Percentiles rank a stretch among this genome's conserved stretches.
These are phyloP conservation scores for Aspergillus brasiliensis DNA, from an alignment of 2,329 filamentous ascomycete genomes.

Conservation along the genomic window DNA sequence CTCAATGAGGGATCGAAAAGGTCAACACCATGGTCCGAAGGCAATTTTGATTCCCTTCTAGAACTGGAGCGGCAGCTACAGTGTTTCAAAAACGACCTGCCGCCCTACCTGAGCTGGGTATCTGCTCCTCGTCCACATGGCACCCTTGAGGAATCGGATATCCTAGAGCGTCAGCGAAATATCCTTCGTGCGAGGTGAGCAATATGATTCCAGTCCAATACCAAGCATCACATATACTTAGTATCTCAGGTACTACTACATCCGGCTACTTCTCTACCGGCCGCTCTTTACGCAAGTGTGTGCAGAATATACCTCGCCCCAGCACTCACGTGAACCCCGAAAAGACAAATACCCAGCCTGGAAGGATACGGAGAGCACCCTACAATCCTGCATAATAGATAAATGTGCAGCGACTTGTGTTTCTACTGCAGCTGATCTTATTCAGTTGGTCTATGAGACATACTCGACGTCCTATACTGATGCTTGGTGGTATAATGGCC, in stretches of 20 bases:
- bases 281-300: slow-evolving; percentile 39
- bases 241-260: slow-evolving; percentile 32
- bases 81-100: slow-evolving; percentile 26
- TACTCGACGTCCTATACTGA: slow-evolving; percentile 30
- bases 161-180: slow-evolving; percentile 28
- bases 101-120: slow-evolving; percentile 29
- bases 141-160: background rate
- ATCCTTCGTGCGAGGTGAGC: slow-evolving; percentile 32
- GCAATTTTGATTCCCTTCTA: slow-evolving; percentile 28
- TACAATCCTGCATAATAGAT: slow-evolving; percentile 29
- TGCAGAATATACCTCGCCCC: slow-evolving; percentile 20
- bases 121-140: background rate
- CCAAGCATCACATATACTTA: background rate
- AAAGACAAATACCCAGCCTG: background rate
- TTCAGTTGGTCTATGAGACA: slow-evolving; percentile 33
- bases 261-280: slow-evolving; percentile 37
- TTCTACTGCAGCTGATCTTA: slow-evolving; percentile 32
- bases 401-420: slow-evolving; percentile 38
- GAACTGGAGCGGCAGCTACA: slow-evolving; percentile 31
- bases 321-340: background rate
- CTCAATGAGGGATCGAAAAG: slow-evolving; percentile 4
- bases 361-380: slow-evolving; percentile 10
- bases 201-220: background rate
- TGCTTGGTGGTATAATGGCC: slow-evolving; percentile 45
- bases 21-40: background rate